Base-by-base conservation (phyloP, 148 eudicot genomes). In the Spergularia marina region DNA sequence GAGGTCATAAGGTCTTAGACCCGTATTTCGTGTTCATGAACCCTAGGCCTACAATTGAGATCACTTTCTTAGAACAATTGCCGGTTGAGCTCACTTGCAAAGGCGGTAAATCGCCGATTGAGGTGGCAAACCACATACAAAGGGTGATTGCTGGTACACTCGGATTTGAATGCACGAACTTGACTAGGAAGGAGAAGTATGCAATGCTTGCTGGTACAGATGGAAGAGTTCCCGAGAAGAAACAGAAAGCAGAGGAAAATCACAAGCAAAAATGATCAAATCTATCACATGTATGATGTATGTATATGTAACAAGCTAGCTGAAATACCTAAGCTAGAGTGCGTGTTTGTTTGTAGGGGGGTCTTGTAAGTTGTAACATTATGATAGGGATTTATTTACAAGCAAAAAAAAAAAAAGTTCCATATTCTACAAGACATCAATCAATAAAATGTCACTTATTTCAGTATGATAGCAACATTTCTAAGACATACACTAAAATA, bases 111-210 rank as follows among this genome's bases (percentile, higher is more conserved):
- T 23, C 13, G 60, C 21, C 79, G 5, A 80, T 74, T 51, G 86
- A 83, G 30, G 86, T 83, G n/a, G 86, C 86, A 1, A 83, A 83
- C 57, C 44, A 74, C 59, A 78, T 80, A 53, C 86, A 83, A 25
- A 72, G 52, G 30, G 62, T 66, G 53, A 76, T 83, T 53, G 83
- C 74, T 11, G 72, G 53, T 55, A 69, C 80, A n/a, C 67, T 83
- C 52, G 81, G 83, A 20, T 83, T 61, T 49, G 74, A 77, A 17
- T 83, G 83, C 54, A 83, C 86, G 7, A 39, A 44, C 15, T 65
- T 80, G 47, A 83, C 86, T 4, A 83, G 86, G 64, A 83, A 80
- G 53, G 83, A 83, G 1, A 83, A 83, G 83, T 83, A 83, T 49
- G 54, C 75, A 68, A 77, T 83, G 65, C 73, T 83, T 58, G 86